These are phyloP conservation scores for Malus hybrid DNA, from an alignment of 331 rosid species.

Conservation along the genomic window DNA sequence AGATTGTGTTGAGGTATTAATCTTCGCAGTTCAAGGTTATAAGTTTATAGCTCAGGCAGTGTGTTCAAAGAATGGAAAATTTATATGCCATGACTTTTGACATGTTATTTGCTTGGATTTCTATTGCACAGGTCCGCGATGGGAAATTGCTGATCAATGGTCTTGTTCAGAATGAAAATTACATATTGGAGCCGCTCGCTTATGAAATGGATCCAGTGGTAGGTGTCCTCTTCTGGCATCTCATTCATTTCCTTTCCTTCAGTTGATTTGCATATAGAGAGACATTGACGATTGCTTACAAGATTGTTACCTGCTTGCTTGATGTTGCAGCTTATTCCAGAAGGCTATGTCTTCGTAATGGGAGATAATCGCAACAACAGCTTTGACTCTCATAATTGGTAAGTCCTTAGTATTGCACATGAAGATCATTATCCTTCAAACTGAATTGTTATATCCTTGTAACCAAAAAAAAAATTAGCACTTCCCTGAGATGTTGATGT, in stretches of 20 bases:
- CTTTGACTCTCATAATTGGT: constrained; percentile 95
- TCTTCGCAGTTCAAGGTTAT: neutral
- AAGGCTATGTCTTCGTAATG: constrained; percentile 88
- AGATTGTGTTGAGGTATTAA: constrained; percentile 66
- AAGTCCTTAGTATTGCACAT: constrained; percentile 11
- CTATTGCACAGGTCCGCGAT: constrained; percentile 41
- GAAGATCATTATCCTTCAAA: neutral
- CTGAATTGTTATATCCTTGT: neutral
- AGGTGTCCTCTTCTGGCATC: constrained; percentile 2
- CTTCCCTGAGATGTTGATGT: constrained; percentile 3
- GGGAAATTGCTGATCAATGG: constrained; percentile 80
- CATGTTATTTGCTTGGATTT: constrained; percentile 3
- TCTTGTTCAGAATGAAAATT: constrained; percentile 62
- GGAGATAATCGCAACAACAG: constrained; percentile 97
- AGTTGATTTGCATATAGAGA: neutral
- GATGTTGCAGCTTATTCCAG: constrained; percentile 72
- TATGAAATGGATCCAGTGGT: constrained; percentile 79
- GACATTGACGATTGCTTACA: neutral
- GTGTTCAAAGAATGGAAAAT: neutral
- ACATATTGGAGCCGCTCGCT: constrained; percentile 62
- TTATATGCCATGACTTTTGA: constrained; percentile 2
- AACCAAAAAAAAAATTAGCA: too few relatives aligned
- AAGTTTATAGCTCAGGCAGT: neutral
- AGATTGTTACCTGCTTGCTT: neutral
- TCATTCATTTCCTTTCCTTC: neutral